Evolutionary conservation across 306 rosid genomes (phyloP).

Genomic region (Sphenostylis stenocarpa): DNA sequence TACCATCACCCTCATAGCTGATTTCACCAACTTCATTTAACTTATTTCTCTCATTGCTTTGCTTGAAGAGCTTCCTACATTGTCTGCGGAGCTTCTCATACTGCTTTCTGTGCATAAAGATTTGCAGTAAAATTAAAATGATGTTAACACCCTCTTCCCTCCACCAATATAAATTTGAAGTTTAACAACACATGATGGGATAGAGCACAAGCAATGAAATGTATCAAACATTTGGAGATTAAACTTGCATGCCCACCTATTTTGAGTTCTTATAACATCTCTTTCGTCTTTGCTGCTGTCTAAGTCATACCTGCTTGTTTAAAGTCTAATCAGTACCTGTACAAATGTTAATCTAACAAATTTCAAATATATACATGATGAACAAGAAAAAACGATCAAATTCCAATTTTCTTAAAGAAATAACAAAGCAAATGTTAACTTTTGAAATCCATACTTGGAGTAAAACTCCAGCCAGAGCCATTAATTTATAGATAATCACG

Average conservation of each 20-base stretch:
- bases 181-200: slow-evolving; percentile 9
- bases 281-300: slow-evolving; percentile 79
- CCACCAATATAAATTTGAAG: not conserved
- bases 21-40: slow-evolving; percentile 57
- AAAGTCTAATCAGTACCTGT: slow-evolving; percentile 33
- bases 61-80: slow-evolving; percentile 63
- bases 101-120: slow-evolving; percentile 67
- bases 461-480: slow-evolving; percentile 6
- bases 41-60: slow-evolving; percentile 49
- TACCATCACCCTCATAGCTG: slow-evolving; percentile 54
- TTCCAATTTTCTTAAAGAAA: not conserved
- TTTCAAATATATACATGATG: not conserved
- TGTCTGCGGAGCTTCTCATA: slow-evolving; percentile 82
- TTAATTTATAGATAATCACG: not conserved
- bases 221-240: slow-evolving; percentile 12
- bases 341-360: slow-evolving; percentile 6
- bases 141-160: not conserved
- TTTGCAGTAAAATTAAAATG: slow-evolving; percentile 10
- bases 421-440: slow-evolving; percentile 3
- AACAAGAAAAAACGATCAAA: not conserved
- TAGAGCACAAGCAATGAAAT: not conserved
- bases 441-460: slow-evolving; percentile 7
- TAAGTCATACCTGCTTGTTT: slow-evolving; percentile 80
- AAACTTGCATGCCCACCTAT: slow-evolving; percentile 58
- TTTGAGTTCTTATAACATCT: slow-evolving; percentile 57